Evolutionary conservation across 2,329 filamentous ascomycete species (phyloP).

Genomic region (Penicillium sp.): DNA sequence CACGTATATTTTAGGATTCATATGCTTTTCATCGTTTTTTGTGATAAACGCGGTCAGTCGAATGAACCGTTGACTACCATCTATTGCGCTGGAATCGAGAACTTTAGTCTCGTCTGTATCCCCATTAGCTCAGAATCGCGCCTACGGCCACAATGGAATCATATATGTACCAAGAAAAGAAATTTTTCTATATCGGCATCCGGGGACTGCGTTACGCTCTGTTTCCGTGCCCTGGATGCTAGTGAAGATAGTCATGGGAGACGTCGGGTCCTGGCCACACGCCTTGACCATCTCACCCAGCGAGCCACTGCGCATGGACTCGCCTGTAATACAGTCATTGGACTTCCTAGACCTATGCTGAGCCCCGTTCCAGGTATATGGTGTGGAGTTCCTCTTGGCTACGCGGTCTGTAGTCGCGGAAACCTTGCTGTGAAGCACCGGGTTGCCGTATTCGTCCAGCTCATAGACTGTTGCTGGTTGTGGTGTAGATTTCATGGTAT

Average conservation of each 20-base stretch:
- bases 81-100: constrained; percentile 2
- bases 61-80: constrained; percentile 1
- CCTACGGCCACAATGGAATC: not conserved
- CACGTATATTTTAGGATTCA: constrained; percentile 19
- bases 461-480: constrained; percentile 10
- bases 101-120: constrained; percentile 9
- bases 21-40: constrained; percentile 5
- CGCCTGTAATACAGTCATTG: constrained; percentile 9
- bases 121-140: constrained; percentile 2
- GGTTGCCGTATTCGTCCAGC: constrained; percentile 4
- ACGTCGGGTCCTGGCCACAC: not conserved
- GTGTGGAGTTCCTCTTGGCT: constrained; percentile 6
- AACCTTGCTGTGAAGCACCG: constrained; percentile 5
- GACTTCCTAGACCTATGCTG: not conserved
- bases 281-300: constrained; percentile 18
- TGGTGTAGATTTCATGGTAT: constrained; percentile 8
- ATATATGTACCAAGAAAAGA: constrained; percentile 17
- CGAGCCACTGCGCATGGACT: constrained; percentile 11
- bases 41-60: constrained; percentile 14
- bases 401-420: constrained; percentile 7
- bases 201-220: constrained; percentile 18
- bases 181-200: constrained; percentile 20
- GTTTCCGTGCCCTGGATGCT: constrained; percentile 11
- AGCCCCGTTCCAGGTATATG: constrained; percentile 8
- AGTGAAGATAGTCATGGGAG: constrained; percentile 21